These are phyloP conservation scores for Boletus insuetus DNA, from an alignment of 768 basidiomycete species.

Conservation along the genomic window DNA sequence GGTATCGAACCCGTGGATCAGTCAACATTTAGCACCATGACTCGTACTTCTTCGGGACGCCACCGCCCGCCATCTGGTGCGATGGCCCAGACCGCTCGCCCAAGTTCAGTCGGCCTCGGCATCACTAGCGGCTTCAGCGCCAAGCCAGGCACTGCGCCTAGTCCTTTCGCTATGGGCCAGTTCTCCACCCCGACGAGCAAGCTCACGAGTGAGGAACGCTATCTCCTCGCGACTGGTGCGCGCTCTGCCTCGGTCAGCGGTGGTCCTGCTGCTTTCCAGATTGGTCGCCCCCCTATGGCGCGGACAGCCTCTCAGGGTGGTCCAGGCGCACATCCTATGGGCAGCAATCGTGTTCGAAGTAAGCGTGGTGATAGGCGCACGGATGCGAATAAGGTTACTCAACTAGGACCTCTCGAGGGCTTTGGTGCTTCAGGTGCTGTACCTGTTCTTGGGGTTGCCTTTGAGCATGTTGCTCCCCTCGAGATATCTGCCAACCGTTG, in stretches of 20 bases:
- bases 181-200: constrained; percentile 55
- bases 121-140: constrained; percentile 25
- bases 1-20: constrained; percentile 81
- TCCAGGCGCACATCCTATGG: constrained; percentile 47
- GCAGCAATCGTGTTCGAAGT: constrained; percentile 65
- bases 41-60: constrained; percentile 64
- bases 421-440: constrained; percentile 29
- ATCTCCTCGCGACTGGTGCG: constrained; percentile 37
- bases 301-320: constrained; percentile 69
- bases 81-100: constrained; percentile 44
- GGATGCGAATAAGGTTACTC: constrained; percentile 46
- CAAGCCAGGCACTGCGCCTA: constrained; percentile 31
- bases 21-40: constrained; percentile 44
- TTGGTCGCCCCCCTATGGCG: constrained; percentile 61
- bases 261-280: constrained; percentile 44
- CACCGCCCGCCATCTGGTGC: constrained; percentile 47
- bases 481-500: constrained; percentile 81
- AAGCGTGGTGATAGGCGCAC: constrained; percentile 82
- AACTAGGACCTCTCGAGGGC: constrained; percentile 36
- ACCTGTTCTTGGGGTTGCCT: constrained; percentile 26
- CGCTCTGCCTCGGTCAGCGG: constrained; percentile 61
- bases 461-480: constrained; percentile 78
- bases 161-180: constrained; percentile 62
- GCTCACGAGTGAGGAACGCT: constrained; percentile 71
- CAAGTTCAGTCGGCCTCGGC: constrained; percentile 50